Percentiles rank a stretch among this genome's conserved stretches.
Evolutionary conservation across 2,329 filamentous ascomycete genomes (phyloP).

Genomic region (Xylaria hypoxylon): DNA sequence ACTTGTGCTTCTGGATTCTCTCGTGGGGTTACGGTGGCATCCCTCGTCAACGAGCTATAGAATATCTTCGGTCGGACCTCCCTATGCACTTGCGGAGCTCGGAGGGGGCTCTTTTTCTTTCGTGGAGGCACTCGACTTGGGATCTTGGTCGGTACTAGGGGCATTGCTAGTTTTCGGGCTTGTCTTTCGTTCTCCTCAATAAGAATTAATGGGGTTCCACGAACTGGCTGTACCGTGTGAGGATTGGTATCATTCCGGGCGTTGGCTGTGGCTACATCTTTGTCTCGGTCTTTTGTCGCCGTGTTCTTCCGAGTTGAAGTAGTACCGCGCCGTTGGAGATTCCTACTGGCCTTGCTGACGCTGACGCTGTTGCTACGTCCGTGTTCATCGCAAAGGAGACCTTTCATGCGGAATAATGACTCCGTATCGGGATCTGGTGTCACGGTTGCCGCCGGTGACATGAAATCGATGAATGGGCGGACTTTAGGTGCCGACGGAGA

Average conservation of each 20-base stretch:
- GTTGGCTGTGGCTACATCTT: neutral
- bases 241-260: no score
- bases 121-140: constrained; percentile 3
- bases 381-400: neutral
- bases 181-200: constrained; percentile 8
- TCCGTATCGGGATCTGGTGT: neutral
- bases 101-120: neutral
- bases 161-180: neutral
- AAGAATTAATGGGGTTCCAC: constrained; percentile 8
- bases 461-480: constrained; percentile 23
- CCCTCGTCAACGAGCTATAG: neutral
- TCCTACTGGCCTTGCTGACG: no score
- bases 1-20: neutral
- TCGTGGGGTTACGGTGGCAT: neutral
- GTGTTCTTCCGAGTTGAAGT: neutral
- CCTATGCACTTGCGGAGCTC: neutral
- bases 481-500: neutral
- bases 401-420: neutral
- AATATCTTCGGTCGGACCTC: constrained; percentile 16
- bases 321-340: neutral
- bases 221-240: neutral
- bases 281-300: neutral
- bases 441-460: neutral
- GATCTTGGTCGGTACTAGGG: neutral
- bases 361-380: neutral